Evolutionary conservation across 2,329 filamentous ascomycete genomes (phyloP).

Genomic region (Fulvia fulva): DNA sequence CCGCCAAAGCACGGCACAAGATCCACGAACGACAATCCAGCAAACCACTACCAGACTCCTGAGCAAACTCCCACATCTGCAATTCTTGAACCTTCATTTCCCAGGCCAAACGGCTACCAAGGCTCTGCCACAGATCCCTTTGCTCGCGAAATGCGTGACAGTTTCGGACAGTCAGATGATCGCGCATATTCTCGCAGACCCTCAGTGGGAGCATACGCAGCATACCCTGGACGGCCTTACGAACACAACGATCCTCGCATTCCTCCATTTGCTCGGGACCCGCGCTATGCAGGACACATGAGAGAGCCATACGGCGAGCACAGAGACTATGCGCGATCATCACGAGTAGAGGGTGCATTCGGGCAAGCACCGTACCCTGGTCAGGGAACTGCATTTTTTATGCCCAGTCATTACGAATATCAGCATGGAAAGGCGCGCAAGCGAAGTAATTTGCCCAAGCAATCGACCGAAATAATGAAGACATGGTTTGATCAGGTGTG

Average conservation of each 20-base stretch:
- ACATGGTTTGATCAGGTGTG: slow-evolving; percentile 37
- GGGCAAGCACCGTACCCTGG: slow-evolving; percentile 20
- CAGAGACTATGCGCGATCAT: slow-evolving; percentile 17
- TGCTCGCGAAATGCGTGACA: slow-evolving; percentile 21
- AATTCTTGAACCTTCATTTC: slow-evolving; percentile 18
- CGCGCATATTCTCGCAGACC: slow-evolving; percentile 15
- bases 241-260: slow-evolving; percentile 15
- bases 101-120: slow-evolving; percentile 12
- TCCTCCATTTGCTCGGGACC: slow-evolving; percentile 8
- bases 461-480: slow-evolving; percentile 39
- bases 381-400: slow-evolving; percentile 26
- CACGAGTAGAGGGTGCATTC: slow-evolving; percentile 15
- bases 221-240: slow-evolving; percentile 15
- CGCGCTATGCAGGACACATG: slow-evolving; percentile 9
- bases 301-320: slow-evolving; percentile 14
- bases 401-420: slow-evolving; percentile 36
- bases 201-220: slow-evolving; percentile 16
- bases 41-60: slow-evolving; percentile 20
- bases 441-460: slow-evolving; percentile 37
- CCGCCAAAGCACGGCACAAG: slow-evolving; percentile 6
- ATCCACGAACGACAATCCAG: slow-evolving; percentile 10
- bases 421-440: slow-evolving; percentile 36
- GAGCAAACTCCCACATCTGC: slow-evolving; percentile 21
- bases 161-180: slow-evolving; percentile 16
- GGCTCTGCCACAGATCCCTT: slow-evolving; percentile 19